Conservation (phyloP, 225 moss, liverwort and hornwort species). For the Physcomitrium patens region DNA sequence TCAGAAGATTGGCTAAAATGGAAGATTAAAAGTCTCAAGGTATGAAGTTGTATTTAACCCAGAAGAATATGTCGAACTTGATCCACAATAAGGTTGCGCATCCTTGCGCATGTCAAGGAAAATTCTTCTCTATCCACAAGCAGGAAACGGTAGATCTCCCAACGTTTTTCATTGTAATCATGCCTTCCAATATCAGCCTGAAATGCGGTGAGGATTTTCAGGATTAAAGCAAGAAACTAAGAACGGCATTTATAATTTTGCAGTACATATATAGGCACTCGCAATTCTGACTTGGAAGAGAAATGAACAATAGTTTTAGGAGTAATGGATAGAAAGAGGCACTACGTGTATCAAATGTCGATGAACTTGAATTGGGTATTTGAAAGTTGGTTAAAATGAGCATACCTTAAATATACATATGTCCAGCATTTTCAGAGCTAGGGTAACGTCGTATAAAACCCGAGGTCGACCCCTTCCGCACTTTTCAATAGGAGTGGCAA, state of each 20-base stretch:
- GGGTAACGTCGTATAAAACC: conserved; percentile 66
- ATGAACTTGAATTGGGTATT: neutral
- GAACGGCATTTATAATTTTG: too few relatives aligned
- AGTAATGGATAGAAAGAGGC: neutral
- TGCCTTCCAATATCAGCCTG: conserved; percentile 60
- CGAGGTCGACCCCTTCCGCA: conserved; percentile 64
- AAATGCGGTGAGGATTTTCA: neutral
- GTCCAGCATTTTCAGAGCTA: conserved; percentile 58
- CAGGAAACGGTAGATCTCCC: conserved; percentile 55
- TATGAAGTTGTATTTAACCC: conserved; percentile 26
- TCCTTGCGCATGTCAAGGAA: conserved; percentile 23
- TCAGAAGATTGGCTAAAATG: too few relatives aligned
- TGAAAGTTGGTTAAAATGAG: neutral
- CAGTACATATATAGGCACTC: too few relatives aligned
- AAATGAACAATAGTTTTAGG: neutral
- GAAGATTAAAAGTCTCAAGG: neutral
- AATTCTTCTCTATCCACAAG: conserved; percentile 42
- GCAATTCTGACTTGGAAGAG: too few relatives aligned
- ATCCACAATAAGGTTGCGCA: conserved; percentile 44
- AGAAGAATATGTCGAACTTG: conserved; percentile 39
- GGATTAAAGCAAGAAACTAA: too few relatives aligned
- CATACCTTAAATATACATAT: conserved; percentile 73
- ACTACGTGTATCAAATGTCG: too few relatives aligned
- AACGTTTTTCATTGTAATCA: conserved; percentile 36
- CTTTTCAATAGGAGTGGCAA: conserved; percentile 69